Conservation (phyloP, 176 grass and related monocot species). For the Areca catechu region DNA sequence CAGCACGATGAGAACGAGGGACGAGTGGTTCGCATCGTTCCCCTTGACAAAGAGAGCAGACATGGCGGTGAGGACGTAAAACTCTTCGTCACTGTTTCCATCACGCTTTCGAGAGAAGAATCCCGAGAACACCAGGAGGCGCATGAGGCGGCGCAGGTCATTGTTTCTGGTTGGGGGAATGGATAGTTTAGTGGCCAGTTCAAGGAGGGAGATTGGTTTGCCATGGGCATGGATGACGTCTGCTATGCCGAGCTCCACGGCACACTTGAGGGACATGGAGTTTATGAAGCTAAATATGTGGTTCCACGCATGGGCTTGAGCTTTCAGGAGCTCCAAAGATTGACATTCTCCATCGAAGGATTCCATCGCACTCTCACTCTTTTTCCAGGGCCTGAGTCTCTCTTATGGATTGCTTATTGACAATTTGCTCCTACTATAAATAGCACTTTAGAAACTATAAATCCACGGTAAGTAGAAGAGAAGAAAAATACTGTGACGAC, state of each 20-base stretch:
- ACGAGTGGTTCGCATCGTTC: neutral
- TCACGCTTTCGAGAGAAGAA: neutral
- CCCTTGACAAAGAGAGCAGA: conserved; percentile 9
- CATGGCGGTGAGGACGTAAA: neutral
- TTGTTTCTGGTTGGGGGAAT: neutral
- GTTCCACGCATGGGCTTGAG: conserved; percentile 1
- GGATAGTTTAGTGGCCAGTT: neutral
- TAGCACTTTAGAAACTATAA: no score
- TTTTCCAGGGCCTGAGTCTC: no score
- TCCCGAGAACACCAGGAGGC: conserved; percentile 9
- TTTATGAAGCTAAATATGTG: conserved; percentile 1
- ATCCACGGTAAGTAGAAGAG: no score
- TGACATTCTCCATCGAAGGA: no score
- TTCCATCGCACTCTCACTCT: no score
- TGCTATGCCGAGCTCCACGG: conserved; percentile 20
- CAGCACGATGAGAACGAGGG: neutral
- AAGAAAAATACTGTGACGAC: no score
- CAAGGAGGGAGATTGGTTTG: neutral
- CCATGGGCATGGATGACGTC: conserved; percentile 23
- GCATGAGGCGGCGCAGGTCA: conserved; percentile 22
- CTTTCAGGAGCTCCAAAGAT: neutral
- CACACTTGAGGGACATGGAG: conserved; percentile 21
- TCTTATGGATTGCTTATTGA: no score
- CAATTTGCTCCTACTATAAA: no score
- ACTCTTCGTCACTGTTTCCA: neutral